A percentile compares a stretch with the other conserved stretches of the same genome.
phyloP scores from a whole-genome alignment of 805 yeast species.

The Saccharomycopsis javanensis region DNA sequence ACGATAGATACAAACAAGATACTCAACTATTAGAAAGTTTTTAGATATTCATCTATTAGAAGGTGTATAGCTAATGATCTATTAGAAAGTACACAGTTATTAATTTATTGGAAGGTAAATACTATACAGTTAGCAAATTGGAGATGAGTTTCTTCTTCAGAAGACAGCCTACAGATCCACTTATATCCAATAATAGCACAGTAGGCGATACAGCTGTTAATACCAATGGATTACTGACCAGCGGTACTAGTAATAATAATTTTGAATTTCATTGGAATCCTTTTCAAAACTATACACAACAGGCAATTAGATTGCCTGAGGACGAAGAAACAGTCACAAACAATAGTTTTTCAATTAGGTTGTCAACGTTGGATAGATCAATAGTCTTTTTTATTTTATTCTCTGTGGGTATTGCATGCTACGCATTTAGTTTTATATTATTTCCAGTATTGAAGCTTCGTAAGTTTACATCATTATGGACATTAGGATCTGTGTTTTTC shows the following conservation, averaged over 20 bases:
- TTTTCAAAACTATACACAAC: conserved; percentile 6
- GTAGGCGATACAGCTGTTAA: not conserved
- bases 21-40: too few species aligned
- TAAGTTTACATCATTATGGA: conserved; percentile 86
- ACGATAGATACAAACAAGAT: too few species aligned
- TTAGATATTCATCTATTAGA: too few species aligned
- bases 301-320: not conserved
- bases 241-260: not conserved
- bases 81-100: too few species aligned
- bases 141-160: not conserved
- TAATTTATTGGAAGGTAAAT: too few species aligned
- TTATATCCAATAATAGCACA: not conserved
- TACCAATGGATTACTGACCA: not conserved
- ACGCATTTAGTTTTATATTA: conserved; percentile 67
- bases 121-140: too few species aligned
- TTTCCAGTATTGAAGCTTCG: conserved; percentile 88
- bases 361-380: conserved; percentile 68
- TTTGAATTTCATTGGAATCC: conserved; percentile 4
- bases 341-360: conserved; percentile 1
- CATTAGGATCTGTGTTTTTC: conserved; percentile 80
- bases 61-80: too few species aligned
- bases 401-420: conserved; percentile 69
- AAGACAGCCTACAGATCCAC: not conserved
- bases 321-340: conserved; percentile 2
- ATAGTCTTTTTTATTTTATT: conserved; percentile 71